phyloP scores from a whole-genome alignment of 306 rosid species.

The Vachellia pachyceras region DNA sequence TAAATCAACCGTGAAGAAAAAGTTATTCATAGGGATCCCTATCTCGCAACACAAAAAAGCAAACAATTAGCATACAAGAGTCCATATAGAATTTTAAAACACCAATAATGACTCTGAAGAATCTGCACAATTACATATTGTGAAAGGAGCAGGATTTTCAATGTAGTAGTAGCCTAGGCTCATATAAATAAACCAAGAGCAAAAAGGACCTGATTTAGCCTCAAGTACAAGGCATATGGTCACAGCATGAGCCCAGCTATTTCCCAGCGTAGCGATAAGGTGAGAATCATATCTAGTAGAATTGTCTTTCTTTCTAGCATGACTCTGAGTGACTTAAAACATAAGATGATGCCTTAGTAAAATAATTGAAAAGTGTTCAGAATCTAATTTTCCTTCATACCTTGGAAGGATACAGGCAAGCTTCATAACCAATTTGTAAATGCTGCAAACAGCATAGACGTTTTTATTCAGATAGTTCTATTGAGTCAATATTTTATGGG shows the following conservation, averaged over 20 bases:
- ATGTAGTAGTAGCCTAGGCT: neutral
- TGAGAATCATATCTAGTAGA: slow-evolving; percentile 67
- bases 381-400: slow-evolving; percentile 51
- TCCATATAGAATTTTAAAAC: neutral
- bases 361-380: slow-evolving; percentile 22
- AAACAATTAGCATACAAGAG: neutral
- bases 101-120: neutral
- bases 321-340: slow-evolving; percentile 51
- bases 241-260: slow-evolving; percentile 96
- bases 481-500: no score
- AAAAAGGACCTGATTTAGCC: slow-evolving; percentile 69
- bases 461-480: no score
- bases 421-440: slow-evolving; percentile 68
- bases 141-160: neutral
- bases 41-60: slow-evolving; percentile 4
- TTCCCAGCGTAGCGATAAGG: slow-evolving; percentile 95
- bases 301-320: slow-evolving; percentile 36
- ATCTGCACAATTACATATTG: slow-evolving; percentile 13
- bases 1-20: slow-evolving; percentile 11
- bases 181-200: neutral
- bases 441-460: no score
- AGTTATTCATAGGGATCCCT: slow-evolving; percentile 5
- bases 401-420: slow-evolving; percentile 79
- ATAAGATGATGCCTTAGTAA: slow-evolving; percentile 15
- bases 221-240: slow-evolving; percentile 94